phyloP scores from a whole-genome alignment of 2,329 filamentous ascomycete genomes.

The Incumbomyces delicatus region DNA sequence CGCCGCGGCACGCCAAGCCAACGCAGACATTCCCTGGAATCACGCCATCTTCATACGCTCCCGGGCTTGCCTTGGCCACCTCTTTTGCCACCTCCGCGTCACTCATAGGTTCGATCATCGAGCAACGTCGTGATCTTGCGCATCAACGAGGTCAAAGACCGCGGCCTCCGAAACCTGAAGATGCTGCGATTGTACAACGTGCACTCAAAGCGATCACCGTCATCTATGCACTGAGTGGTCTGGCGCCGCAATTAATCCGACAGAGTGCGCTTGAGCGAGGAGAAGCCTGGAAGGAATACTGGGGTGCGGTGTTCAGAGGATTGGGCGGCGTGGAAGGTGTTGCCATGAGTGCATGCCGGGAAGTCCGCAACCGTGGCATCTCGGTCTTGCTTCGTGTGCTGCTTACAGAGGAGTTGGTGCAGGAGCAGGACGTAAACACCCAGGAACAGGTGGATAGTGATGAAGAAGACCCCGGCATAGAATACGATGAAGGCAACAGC shows the following conservation, averaged over 20 bases:
- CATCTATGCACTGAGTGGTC: slow-evolving; percentile 69
- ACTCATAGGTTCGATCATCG: slow-evolving; percentile 30
- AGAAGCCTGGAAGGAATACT: slow-evolving; percentile 95
- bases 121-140: slow-evolving; percentile 20
- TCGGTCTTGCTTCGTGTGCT: slow-evolving; percentile 76
- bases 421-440: slow-evolving; percentile 5
- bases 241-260: slow-evolving; percentile 78
- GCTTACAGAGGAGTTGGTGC: slow-evolving; percentile 64
- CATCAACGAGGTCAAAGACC: slow-evolving; percentile 18
- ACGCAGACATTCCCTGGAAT: slow-evolving; percentile 43
- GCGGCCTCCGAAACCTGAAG: slow-evolving; percentile 33
- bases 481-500: neutral
- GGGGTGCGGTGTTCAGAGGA: slow-evolving; percentile 87
- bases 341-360: slow-evolving; percentile 86
- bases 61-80: slow-evolving; percentile 72
- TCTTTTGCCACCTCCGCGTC: slow-evolving; percentile 80
- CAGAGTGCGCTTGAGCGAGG: slow-evolving; percentile 84
- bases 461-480: neutral
- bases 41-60: slow-evolving; percentile 91
- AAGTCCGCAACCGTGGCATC: slow-evolving; percentile 83
- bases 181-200: slow-evolving; percentile 63
- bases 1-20: neutral
- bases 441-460: neutral
- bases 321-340: slow-evolving; percentile 57
- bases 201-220: slow-evolving; percentile 72